These are phyloP conservation scores for Gossypium turneri DNA, from an alignment of 345 rosid species.

Conservation along the genomic window DNA sequence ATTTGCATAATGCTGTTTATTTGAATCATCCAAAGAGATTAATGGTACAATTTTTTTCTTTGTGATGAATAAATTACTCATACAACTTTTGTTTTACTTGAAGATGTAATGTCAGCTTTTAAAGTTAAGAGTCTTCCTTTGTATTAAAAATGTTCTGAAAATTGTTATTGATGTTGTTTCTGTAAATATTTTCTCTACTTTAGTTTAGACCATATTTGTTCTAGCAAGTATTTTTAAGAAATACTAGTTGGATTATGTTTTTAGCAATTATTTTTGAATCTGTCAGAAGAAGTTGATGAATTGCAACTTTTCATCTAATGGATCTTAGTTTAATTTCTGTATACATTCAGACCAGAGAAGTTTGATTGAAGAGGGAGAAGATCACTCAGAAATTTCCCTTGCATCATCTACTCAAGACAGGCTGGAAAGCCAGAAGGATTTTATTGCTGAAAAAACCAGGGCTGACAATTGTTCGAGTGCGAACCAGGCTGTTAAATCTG, in stretches of 20 bases:
- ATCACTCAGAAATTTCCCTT: constrained; percentile 42
- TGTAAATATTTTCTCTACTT: not conserved
- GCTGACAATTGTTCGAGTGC: constrained; percentile 54
- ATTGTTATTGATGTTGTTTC: not conserved
- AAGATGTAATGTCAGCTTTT: not conserved
- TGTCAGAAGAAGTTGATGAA: not conserved
- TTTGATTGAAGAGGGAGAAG: constrained; percentile 39
- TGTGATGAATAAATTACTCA: not conserved
- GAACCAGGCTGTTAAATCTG: constrained; percentile 49
- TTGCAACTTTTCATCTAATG: not conserved
- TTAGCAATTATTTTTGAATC: not conserved
- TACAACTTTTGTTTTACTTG: not conserved
- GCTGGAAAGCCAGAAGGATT: constrained; percentile 42
- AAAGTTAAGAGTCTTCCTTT: not conserved
- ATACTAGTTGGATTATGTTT: not conserved
- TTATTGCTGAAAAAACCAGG: constrained; percentile 37
- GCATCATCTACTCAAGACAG: constrained; percentile 56
- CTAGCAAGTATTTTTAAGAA: constrained; percentile 1
- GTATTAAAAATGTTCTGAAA: not conserved
- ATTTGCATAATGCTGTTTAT: not conserved
- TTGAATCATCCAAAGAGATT: not conserved
- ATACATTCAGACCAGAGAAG: constrained; percentile 46
- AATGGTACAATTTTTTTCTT: not conserved
- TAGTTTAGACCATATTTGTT: not conserved
- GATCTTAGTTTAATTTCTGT: not conserved